A percentile compares a stretch with the other conserved stretches of the same genome.
These are phyloP conservation scores for Rosa hybrid DNA, from an alignment of 331 rosid genomes.

Conservation along the genomic window DNA sequence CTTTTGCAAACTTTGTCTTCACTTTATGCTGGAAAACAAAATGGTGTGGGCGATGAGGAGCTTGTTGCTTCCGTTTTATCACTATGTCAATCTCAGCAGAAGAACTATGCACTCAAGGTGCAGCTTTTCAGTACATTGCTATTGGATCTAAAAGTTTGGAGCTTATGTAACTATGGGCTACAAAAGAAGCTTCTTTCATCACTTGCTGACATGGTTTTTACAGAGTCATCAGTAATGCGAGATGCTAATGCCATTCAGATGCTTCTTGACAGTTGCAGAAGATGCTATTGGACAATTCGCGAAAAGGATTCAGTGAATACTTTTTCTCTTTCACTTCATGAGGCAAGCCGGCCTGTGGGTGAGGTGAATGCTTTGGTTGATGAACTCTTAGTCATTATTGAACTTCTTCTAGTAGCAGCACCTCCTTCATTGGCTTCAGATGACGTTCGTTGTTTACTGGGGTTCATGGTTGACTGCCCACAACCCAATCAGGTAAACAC, in stretches of 20 bases:
- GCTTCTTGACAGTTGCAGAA: conserved; percentile 98
- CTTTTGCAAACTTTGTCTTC: conserved; percentile 79
- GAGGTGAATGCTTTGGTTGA: conserved; percentile 98
- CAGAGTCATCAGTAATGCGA: conserved; percentile 84
- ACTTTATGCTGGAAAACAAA: conserved; percentile 59
- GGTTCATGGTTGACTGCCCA: conserved; percentile 91
- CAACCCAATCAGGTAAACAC: conserved; percentile 88
- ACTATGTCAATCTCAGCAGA: conserved; percentile 80
- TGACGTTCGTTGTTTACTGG: conserved; percentile 82
- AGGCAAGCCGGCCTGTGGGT: conserved; percentile 74
- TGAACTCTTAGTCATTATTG: conserved; percentile 89
- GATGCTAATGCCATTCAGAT: conserved; percentile 97
- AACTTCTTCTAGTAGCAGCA: conserved; percentile 87
- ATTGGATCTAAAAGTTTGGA: conserved; percentile 89
- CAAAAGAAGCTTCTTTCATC: conserved; percentile 98
- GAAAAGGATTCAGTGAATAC: conserved; percentile 85
- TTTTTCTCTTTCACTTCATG: conserved; percentile 60
- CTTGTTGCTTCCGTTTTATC: conserved; percentile 92
- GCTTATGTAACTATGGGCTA: conserved; percentile 92
- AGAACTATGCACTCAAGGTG: conserved; percentile 77
- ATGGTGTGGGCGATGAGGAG: conserved; percentile 86
- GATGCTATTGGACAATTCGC: conserved; percentile 86
- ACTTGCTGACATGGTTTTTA: conserved; percentile 98
- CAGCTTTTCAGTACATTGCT: conserved; percentile 83
- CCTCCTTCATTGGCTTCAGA: conserved; percentile 70